Conservation (phyloP, 306 rosid species). For the Cicer yamashitae region DNA sequence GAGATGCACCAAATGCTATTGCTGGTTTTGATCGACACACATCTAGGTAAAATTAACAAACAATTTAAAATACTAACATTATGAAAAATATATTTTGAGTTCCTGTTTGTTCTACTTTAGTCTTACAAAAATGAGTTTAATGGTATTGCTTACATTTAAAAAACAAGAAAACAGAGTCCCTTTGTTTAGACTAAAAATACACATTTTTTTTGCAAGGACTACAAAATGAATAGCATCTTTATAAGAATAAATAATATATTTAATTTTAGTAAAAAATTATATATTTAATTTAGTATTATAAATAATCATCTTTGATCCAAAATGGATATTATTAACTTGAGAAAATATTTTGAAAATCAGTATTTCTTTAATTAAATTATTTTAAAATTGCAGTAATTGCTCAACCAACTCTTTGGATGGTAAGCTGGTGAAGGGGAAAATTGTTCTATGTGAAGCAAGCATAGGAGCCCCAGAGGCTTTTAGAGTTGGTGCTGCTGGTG, state of each 20-base stretch:
- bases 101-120: no score
- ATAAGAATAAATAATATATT: no score
- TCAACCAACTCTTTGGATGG: background rate
- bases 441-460: conserved; percentile 46
- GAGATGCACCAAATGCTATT: conserved; percentile 45
- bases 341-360: background rate
- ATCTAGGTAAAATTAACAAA: background rate
- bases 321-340: background rate
- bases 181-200: no score
- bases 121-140: no score
- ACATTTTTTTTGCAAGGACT: no score
- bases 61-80: no score
- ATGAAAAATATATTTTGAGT: no score
- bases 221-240: no score
- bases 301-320: background rate
- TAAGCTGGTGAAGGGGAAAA: conserved; percentile 47
- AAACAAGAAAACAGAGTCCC: no score
- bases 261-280: no score
- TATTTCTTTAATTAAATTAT: background rate
- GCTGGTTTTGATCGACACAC: background rate
- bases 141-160: no score
- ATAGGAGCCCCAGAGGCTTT: background rate
- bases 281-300: no score
- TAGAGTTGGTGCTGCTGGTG: conserved; percentile 33
- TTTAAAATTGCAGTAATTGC: background rate